A percentile compares a stretch with the other conserved stretches of the same genome.
These are phyloP conservation scores for Nannizziopsis barbatae DNA, from an alignment of 2,329 filamentous ascomycete genomes.

Conservation along the genomic window DNA sequence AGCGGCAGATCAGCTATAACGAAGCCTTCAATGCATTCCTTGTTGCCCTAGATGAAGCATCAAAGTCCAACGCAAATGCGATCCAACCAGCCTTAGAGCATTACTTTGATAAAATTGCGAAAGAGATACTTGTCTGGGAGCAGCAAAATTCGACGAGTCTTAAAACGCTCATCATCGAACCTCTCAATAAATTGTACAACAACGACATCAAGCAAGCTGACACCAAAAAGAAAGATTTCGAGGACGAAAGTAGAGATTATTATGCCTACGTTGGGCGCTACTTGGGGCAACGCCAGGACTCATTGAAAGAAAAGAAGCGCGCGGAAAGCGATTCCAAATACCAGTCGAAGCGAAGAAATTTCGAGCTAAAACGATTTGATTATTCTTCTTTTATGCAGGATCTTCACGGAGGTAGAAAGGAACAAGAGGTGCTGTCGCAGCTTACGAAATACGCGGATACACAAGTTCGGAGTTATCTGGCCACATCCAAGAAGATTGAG, in stretches of 20 bases:
- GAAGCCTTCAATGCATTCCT: conserved; percentile 74
- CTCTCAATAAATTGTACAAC: conserved; percentile 80
- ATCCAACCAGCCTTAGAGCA: conserved; percentile 96
- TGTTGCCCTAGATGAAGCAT: conserved; percentile 75
- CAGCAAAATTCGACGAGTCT: conserved; percentile 71
- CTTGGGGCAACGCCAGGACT: conserved; percentile 90
- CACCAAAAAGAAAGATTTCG: conserved; percentile 91
- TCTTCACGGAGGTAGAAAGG: conserved; percentile 95
- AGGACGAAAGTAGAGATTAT: conserved; percentile 97
- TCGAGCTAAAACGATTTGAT: conserved; percentile 94
- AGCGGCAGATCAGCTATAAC: conserved; percentile 71
- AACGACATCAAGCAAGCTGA: conserved; percentile 97
- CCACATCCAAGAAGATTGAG: conserved; percentile 77
- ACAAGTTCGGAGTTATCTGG: conserved; percentile 72
- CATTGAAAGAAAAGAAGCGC: conserved; percentile 92
- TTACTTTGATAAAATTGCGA: conserved; percentile 94
- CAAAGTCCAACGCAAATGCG: conserved; percentile 82
- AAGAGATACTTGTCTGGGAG: conserved; percentile 80
- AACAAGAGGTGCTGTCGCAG: conserved; percentile 90
- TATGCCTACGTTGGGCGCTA: conserved; percentile 92
- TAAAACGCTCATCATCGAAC: conserved; percentile 89
- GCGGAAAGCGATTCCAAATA: conserved; percentile 94
- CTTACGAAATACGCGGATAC: conserved; percentile 87
- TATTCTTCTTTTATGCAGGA: conserved; percentile 99
- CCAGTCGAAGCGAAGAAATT: conserved; percentile 82